A percentile compares a stretch with the other conserved stretches of the same genome.
Evolutionary conservation across 305 asterid species (phyloP).

Genomic region (Andrographis paniculata): DNA sequence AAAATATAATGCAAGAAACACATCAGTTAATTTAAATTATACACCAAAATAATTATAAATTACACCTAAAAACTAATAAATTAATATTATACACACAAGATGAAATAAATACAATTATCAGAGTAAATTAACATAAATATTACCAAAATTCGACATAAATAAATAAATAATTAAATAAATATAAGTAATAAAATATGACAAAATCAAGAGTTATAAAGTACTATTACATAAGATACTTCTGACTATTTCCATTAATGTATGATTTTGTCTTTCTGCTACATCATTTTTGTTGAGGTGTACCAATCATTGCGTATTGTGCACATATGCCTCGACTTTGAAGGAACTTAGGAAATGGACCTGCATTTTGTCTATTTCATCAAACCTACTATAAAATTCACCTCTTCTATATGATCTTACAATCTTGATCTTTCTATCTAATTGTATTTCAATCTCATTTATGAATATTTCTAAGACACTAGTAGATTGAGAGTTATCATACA

Average conservation of each 20-base stretch:
- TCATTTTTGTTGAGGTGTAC: not conserved
- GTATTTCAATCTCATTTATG: not conserved
- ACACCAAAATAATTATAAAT: too few species aligned
- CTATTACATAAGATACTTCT: not conserved
- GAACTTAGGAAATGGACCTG: constrained; percentile 6
- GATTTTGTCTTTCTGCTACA: not conserved
- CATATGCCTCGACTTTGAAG: constrained; percentile 1
- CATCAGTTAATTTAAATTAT: too few species aligned
- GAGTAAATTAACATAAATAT: too few species aligned
- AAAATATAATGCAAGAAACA: too few species aligned
- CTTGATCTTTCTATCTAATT: not conserved
- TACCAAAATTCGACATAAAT: too few species aligned
- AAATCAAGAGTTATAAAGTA: too few species aligned
- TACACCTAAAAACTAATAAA: too few species aligned
- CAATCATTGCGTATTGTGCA: not conserved
- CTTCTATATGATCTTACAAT: not conserved
- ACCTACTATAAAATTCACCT: not conserved
- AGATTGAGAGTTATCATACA: constrained; percentile 3
- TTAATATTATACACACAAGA: too few species aligned
- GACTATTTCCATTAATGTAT: constrained; percentile 1
- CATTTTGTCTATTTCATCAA: not conserved
- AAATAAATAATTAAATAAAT: too few species aligned
- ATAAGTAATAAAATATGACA: too few species aligned
- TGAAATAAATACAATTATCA: too few species aligned
- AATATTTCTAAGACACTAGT: not conserved